phyloP scores from a whole-genome alignment of 805 yeast genomes.

The Myxozyma melibiosi region DNA sequence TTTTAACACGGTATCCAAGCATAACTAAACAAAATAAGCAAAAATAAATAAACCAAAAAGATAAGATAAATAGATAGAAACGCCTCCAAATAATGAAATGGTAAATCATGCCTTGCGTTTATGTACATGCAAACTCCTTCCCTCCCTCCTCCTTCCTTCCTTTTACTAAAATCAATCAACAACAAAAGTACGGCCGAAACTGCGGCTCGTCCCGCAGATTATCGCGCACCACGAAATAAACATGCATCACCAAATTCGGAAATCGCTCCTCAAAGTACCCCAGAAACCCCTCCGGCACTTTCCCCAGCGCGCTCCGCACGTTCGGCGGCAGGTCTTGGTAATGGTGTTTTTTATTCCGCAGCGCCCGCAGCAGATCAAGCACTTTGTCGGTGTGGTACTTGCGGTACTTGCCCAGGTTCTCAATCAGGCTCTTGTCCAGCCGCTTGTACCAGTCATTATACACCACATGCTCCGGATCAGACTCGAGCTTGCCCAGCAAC shows the following conservation, averaged over 20 bases:
- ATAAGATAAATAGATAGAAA: too few species aligned
- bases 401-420: slow-evolving; percentile 86
- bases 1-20: too few species aligned
- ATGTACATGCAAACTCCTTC: too few species aligned
- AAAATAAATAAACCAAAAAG: too few species aligned
- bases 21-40: too few species aligned
- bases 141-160: too few species aligned
- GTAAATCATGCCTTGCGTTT: too few species aligned
- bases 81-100: too few species aligned
- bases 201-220: slow-evolving; percentile 24
- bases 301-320: slow-evolving; percentile 67
- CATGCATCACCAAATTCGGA: slow-evolving; percentile 76
- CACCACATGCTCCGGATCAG: slow-evolving; percentile 48
- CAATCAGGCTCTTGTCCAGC: slow-evolving; percentile 73
- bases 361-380: slow-evolving; percentile 83
- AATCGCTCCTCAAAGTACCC: slow-evolving; percentile 71
- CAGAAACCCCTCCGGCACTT: slow-evolving; percentile 84
- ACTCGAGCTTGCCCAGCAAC: slow-evolving; percentile 59
- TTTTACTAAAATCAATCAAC: too few species aligned
- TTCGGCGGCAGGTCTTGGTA: slow-evolving; percentile 81
- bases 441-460: slow-evolving; percentile 74
- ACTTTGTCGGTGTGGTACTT: slow-evolving; percentile 78
- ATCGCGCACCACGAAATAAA: slow-evolving; percentile 38
- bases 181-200: slow-evolving; percentile 24
- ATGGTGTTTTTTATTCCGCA: slow-evolving; percentile 93